These are phyloP conservation scores for Didymella pomorum DNA, from an alignment of 2,329 filamentous ascomycete genomes.

Conservation along the genomic window DNA sequence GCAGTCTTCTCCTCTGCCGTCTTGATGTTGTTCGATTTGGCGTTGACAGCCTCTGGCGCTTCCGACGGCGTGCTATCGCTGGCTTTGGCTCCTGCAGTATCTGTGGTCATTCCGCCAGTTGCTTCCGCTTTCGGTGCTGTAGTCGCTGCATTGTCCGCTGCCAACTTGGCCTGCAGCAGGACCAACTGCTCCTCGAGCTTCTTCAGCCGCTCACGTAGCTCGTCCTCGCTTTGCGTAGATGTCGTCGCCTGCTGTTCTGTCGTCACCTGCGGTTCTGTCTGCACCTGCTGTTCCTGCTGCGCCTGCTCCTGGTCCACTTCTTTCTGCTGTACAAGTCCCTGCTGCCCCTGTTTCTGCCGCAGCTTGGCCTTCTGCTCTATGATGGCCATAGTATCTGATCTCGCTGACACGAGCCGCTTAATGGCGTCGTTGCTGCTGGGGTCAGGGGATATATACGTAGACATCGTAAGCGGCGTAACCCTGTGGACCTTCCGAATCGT, in stretches of 20 bases:
- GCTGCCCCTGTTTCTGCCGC: neutral
- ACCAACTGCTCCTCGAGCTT: conserved; percentile 10
- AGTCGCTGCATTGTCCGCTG: neutral
- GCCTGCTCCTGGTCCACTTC: neutral
- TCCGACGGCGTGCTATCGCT: neutral
- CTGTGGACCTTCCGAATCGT: no score
- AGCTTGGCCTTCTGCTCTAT: neutral
- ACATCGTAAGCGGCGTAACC: no score
- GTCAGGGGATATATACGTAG: no score
- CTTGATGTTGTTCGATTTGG: neutral
- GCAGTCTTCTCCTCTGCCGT: neutral
- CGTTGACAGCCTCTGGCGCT: neutral
- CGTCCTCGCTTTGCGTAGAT: neutral
- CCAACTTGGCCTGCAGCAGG: conserved; percentile 5
- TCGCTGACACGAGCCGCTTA: neutral
- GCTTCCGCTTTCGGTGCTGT: neutral
- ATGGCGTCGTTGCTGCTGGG: neutral
- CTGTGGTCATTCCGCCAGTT: no score
- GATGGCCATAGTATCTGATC: neutral
- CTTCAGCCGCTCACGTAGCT: conserved; percentile 6
- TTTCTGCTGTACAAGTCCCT: neutral
- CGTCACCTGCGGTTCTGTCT: neutral
- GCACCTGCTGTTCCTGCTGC: neutral
- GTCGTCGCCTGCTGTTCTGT: neutral
- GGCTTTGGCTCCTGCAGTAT: neutral